Base-by-base conservation (phyloP, 768 basidiomycete species). In the Mycena vulgaris region DNA sequence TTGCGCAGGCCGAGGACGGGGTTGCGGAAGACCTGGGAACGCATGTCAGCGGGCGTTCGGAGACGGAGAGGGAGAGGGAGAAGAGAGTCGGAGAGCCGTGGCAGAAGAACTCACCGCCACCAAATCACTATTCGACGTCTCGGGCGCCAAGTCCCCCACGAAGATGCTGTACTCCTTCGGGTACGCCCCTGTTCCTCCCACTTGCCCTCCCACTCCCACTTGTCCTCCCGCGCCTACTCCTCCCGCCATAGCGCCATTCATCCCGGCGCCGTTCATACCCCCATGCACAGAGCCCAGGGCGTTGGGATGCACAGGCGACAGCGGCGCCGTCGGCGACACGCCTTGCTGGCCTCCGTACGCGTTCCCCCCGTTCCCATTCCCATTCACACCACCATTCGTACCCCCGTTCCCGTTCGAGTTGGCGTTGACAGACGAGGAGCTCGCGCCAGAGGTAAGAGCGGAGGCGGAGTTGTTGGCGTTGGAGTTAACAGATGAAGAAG, bases 71-170 rank as follows among this genome's bases (percentile, higher is more conserved):
- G 27, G 25, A 16, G 27, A 49, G 48, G 23, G 6, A 27, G 21
- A 45, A n/a, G 13, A 45, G 42, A 21, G 21, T 5, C 21, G 42
- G 6, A n/a, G 35, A 37, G 35, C 8, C 8, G 35, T 6, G 14
- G 35, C 8, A 37, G 35, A 37, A 14, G 35, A 2, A 63, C 68
- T 56, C 57, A 71, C 93, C 28, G 93, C 94, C 57, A 97, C 95
- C n/a, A 97, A 84, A 79, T 98, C 96, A n/a, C 93, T 93, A 81
- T 97, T 96, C 74, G 94, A 95, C 8, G 95, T 95, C 81, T 96
- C 95, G 13, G 95, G 93, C 3, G 95, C 95, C 49, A 98, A 87
- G 80, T 98, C 96, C 49, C 96, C 96, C 3, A 97, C 96, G 75
- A 98, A 98, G 63, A 98, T 95, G 80, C 94, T 95, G 78, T 93